Base-by-base conservation (phyloP, 371 early-diverging fungal species). In the Actinomortierella ambigua region DNA sequence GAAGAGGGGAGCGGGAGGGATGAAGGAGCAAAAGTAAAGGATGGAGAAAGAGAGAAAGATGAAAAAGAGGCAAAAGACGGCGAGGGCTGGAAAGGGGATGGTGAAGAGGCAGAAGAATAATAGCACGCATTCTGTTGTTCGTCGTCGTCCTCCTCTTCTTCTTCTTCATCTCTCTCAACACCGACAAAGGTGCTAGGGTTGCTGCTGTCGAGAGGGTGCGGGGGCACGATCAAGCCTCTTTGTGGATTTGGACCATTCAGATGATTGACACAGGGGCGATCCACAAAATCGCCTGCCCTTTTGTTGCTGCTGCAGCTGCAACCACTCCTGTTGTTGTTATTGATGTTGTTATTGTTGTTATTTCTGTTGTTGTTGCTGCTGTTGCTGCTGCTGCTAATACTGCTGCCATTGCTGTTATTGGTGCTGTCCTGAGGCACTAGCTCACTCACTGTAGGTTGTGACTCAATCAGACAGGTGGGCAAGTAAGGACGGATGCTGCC, bases 51-150 rank as follows among this genome's bases (percentile, higher is more conserved):
- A 11, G 39, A 49, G 22, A 41, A 50, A 3, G 49, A 49, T 15
- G 51, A 23, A 24, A 39, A 40, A 29, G 52, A 29, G 18, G 52
- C 9, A 29, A 28, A 23, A 49, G n/a, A 23, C 23, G 23, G 5
- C 3, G 5, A 20, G 24, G 53, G 50, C 20, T 29, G 17, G 18
- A 44, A 22, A 28, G 34, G 20, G 22, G 40, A 6, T 24, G 59
- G 24, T 26, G 44, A 26, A 40, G 55, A 59, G 14, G 22, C 41
- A 54, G 54, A 50, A 22, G 65, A 55, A 43, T n/a, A n/a, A n/a
- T n/a, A n/a, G n/a, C n/a, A n/a, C n/a, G 34, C 34, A 34, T 34
- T 34, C 34, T 11, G 4, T 11, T 34, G 34, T 4, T 34, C 34
- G 34, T 34, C 34, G 34, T 11, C 11, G 7, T 34, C 34, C 7